Evolutionary conservation across 345 rosid species (phyloP).

Genomic region (Litchi chinensis): DNA sequence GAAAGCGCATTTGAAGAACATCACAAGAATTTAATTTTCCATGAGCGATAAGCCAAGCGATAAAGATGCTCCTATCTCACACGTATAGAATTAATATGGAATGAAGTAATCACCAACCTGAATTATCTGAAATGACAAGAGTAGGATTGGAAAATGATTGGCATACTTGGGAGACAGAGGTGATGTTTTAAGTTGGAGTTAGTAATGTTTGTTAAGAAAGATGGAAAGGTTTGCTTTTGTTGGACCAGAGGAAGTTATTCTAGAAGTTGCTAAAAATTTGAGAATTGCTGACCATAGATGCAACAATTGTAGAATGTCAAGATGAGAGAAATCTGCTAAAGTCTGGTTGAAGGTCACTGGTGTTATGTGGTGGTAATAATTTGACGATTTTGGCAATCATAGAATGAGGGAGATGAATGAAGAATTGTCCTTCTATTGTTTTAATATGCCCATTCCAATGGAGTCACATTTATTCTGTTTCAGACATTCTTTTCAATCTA

Average conservation of each 20-base stretch:
- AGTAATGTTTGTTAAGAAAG: not conserved
- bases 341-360: not conserved
- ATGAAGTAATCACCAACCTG: not conserved
- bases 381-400: not conserved
- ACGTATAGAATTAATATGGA: conserved; percentile 1
- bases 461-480: not conserved
- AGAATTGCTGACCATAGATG: not conserved
- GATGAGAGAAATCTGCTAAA: not conserved
- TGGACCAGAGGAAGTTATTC: not conserved
- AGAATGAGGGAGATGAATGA: not conserved
- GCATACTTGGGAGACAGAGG: not conserved
- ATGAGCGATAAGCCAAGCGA: too few species aligned
- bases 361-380: not conserved
- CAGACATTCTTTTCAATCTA: not conserved
- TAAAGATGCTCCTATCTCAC: not conserved
- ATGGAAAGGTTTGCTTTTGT: not conserved
- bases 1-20: too few species aligned
- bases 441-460: not conserved
- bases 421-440: not conserved
- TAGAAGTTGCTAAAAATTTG: conserved; percentile 3
- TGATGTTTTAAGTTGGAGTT: not conserved
- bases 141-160: conserved; percentile 10
- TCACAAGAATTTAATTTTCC: too few species aligned
- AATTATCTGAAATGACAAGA: not conserved
- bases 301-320: not conserved